Percentiles rank a stretch among this genome's conserved stretches.
These are phyloP conservation scores for Verruconis gallopava DNA, from an alignment of 2,329 filamentous ascomycete genomes.

Conservation along the genomic window DNA sequence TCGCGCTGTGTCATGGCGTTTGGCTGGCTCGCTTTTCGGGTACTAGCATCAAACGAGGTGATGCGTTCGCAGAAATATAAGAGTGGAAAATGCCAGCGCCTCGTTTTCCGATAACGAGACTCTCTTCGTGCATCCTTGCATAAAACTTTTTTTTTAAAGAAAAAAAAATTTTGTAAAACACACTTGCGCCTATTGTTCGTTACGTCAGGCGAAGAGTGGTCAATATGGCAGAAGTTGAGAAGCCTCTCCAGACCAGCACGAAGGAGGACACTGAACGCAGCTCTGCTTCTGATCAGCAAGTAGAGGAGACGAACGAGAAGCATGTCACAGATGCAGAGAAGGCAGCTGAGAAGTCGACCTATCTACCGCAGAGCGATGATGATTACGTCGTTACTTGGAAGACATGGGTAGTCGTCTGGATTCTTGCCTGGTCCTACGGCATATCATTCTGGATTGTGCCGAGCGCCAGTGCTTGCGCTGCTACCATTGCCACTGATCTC, in stretches of 20 bases:
- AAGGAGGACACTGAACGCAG: background rate
- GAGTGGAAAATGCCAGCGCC: too few relatives aligned
- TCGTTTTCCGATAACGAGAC: too few relatives aligned
- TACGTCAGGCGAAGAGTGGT: too few relatives aligned
- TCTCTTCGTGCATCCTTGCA: background rate
- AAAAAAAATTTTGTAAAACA: background rate
- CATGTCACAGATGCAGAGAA: background rate
- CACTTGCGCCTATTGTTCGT: too few relatives aligned
- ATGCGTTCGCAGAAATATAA: slow-evolving; percentile 1
- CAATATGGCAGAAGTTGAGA: background rate
- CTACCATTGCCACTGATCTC: slow-evolving; percentile 12
- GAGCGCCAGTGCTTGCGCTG: slow-evolving; percentile 16
- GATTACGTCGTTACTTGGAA: slow-evolving; percentile 26
- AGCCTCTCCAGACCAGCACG: background rate
- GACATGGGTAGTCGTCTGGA: slow-evolving; percentile 19
- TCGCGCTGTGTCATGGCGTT: too few relatives aligned
- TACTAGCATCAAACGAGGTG: too few relatives aligned
- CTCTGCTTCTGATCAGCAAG: background rate
- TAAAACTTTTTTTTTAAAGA: background rate
- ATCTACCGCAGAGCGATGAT: slow-evolving; percentile 21
- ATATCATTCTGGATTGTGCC: slow-evolving; percentile 21
- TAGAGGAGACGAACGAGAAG: background rate
- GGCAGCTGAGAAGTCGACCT: slow-evolving; percentile 5
- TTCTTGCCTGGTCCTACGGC: slow-evolving; percentile 17
- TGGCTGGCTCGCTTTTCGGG: too few relatives aligned